Evolutionary conservation across 371 early-diverging fungal species (phyloP), one percentile per base, ranked within the genome.

Genomic region (Syncephalastrum monosporum): DNA sequence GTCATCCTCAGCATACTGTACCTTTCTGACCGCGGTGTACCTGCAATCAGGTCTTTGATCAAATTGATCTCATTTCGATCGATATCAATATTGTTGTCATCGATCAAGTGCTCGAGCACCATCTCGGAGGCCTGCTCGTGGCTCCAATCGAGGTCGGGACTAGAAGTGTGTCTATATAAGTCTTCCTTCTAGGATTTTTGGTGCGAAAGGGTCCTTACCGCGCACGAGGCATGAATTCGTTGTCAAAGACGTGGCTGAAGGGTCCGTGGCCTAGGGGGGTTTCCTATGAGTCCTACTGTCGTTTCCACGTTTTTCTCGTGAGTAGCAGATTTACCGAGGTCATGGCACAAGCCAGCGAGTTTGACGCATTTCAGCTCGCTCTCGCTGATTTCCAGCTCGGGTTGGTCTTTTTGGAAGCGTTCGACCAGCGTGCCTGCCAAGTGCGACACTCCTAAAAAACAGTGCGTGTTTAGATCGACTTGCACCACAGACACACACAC

Each of bases 331-430:
- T 53, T 78, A 81, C 96, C 96, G 4, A 96, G 75, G 68, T 98
- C 98, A 71, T 98, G 98, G 61, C 93, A 93, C 13, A 98, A 76
- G 73, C 96, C 98, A 23, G 98, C 98, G 7, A 97, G 68, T 44
- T 85, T 87, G 27, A 97, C 87, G 71, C 93, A 93, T 70, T 85
- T 82, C 25, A 91, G 76, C 57, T 98, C 98, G 19, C 80, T 79
- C 5, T 83, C 74, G 16, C 81, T 82, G 21, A 98, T 93, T 5
- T 77, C 81, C 27, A 96, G 80, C 42, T 91, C 91, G 7, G 93
- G 95, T 56, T 97, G 97, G 4, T 78, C 80, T 48, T 73, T 64
- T 33, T 74, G 70, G 33, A 97, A 78, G 23, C 87, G 82, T 50
- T 81, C 79, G 33, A 94, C 82, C 48, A 95, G 65, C 7, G 79